Base-by-base conservation (phyloP, 2,329 filamentous ascomycete genomes). In the Dichotomopilus funicola region DNA sequence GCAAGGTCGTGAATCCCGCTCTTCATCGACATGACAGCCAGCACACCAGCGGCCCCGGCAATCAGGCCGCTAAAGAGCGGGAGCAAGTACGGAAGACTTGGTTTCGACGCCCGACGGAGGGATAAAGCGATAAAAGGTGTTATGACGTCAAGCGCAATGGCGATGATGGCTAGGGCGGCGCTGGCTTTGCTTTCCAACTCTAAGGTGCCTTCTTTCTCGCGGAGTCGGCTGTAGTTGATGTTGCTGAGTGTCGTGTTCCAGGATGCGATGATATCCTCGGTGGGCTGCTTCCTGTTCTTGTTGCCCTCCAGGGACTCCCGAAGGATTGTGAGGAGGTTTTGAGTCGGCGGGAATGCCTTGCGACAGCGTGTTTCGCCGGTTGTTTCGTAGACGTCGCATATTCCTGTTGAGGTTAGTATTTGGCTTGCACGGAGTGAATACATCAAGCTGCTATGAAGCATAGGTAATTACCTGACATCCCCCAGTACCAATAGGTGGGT, bases 231-330 rank as follows among this genome's bases (percentile, higher is more conserved):
- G 3, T 49, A 19, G 13, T 41, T 41, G 41, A 55, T 46, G 11
- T 38, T 53, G 56, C 12, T 48, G 6, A 59, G 37, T 27, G 48
- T 55, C 6, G 49, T 43, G 13, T 53, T 54, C 59, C 59, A 61
- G 36, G 53, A 51, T 5, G 49, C 6, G 6, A 56, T 19, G 9
- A 42, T 42, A 9, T 38, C 27, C 49, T 31, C 11, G 35, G 43
- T 49, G 27, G 36, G 19, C n/a, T 50, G 44, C 11, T 52, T 36
- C 35, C 49, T 34, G 33, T 37, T 38, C 38, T 19, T 34, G 38
- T 43, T 31, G 53, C 45, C 41, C 33, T 36, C 46, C 4, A 60
- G 37, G 3, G 59, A 59, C 4, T 49, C 51, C 38, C 55, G 40
- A 6, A 59, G 36, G 11, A 58, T 42, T 11, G 43, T 41, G 8